Conservation (phyloP, 1,139 yeast genomes). For the Yamadazyma aaseri region DNA sequence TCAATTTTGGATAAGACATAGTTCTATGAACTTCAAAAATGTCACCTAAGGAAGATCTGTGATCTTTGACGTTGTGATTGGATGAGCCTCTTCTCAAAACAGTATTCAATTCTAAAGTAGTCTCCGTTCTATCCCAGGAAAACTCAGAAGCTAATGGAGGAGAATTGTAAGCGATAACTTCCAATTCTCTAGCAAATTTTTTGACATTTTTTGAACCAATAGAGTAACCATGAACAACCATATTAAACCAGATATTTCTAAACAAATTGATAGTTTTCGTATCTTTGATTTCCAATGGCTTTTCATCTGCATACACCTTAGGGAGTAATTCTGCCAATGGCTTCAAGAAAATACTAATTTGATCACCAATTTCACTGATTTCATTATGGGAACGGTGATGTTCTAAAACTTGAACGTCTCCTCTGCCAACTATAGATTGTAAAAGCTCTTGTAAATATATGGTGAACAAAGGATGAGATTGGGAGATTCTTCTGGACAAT, state of each 20-base stretch:
- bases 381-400: constrained; percentile 82
- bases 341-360: constrained; percentile 62
- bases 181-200: constrained; percentile 47
- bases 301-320: constrained; percentile 39
- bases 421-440: constrained; percentile 67
- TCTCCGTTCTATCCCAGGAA: constrained; percentile 84
- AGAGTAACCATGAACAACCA: constrained; percentile 88
- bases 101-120: constrained; percentile 88
- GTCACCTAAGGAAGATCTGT: constrained; percentile 56
- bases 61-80: constrained; percentile 75
- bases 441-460: constrained; percentile 67
- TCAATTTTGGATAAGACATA: constrained; percentile 74
- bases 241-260: constrained; percentile 91
- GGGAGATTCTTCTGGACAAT: constrained; percentile 47
- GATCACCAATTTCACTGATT: constrained; percentile 73
- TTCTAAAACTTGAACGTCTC: constrained; percentile 77
- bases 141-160: constrained; percentile 92
- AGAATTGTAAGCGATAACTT: constrained; percentile 77
- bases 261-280: constrained; percentile 56
- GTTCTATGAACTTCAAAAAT: constrained; percentile 52
- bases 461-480: constrained; percentile 47
- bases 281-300: constrained; percentile 39
- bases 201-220: constrained; percentile 56
- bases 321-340: constrained; percentile 83
- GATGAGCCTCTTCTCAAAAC: constrained; percentile 89